Evolutionary conservation across 1,139 yeast genomes (phyloP), one percentile per base, ranked within the genome.

Genomic region (Yarrowia galli): DNA sequence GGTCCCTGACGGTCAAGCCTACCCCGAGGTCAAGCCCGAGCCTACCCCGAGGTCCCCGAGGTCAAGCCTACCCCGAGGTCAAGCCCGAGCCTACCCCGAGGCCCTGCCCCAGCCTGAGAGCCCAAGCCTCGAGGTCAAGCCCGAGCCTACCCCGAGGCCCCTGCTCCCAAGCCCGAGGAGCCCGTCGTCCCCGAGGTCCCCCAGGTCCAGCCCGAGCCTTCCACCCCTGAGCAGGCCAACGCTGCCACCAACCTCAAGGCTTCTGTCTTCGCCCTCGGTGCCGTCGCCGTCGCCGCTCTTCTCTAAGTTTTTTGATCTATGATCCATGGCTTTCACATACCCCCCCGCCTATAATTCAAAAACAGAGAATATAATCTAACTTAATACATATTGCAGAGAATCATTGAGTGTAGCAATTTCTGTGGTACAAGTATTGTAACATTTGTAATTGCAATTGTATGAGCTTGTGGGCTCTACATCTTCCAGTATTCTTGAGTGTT

Each of bases 281-380:
- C 64, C 64, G 64, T 58, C 6, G 64, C 51, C 64, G 64, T 43
- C 18, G 64, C 64, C 15, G 64, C 64, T 43, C 64, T 58, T 43
- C 64, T 58, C 64, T 58, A 58, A 58, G 64, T 58, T 32, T 58
- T 58, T 58, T 58, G 64, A 58, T 32, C 51, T 43, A 28, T 58
- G 64, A 56, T 25, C 42, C 64, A 18, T 23, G 51, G 32, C 32
- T 20, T 43, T 4, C 40, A 56, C 51, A 35, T 20, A 40, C 64
- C 64, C 38, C 64, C 38, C 49, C 25, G 49, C 51, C 64, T 58
- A 43, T 58, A 58, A 58, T 43, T 56, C 42, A 56, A 56, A 43
- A 32, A 58, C 64, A 43, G 51, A 43, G 42, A 43, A 28, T 20
- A 43, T 43, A 18, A 56, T 28, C 40, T 56, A 56, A 56, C 64